Percentiles rank a stretch among this genome's conserved stretches.
Evolutionary conservation across 2,329 filamentous ascomycete genomes (phyloP).

Genomic region (Furcasterigmium furcatum): DNA sequence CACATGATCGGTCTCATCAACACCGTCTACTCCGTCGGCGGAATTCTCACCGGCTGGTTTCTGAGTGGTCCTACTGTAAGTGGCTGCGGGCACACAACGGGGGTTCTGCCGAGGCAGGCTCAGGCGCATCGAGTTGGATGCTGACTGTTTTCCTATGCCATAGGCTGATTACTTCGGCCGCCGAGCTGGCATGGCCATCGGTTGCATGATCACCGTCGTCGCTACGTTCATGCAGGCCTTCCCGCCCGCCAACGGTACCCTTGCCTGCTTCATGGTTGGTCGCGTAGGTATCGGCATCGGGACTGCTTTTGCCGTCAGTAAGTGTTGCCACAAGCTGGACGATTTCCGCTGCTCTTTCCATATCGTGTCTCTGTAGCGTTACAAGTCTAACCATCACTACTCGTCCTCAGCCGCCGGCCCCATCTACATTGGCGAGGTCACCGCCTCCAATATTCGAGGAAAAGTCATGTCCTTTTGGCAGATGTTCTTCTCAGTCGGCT

Average conservation of each 20-base stretch:
- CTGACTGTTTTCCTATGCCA: too few relatives aligned
- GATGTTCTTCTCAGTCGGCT: constrained; percentile 63
- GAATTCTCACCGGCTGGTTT: background rate
- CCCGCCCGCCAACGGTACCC: constrained; percentile 48
- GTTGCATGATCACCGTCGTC: constrained; percentile 57
- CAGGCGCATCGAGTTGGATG: too few relatives aligned
- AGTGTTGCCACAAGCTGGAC: constrained; percentile 45
- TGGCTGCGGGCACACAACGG: too few relatives aligned
- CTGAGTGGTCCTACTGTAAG: background rate
- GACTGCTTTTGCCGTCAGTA: constrained; percentile 58
- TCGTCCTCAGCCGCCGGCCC: constrained; percentile 53
- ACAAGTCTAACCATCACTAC: background rate
- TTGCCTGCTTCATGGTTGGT: constrained; percentile 62
- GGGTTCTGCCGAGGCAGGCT: too few relatives aligned
- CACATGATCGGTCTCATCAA: constrained; percentile 1
- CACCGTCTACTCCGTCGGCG: background rate
- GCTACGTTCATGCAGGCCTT: constrained; percentile 65
- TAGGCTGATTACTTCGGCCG: constrained; percentile 55
- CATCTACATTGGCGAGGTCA: constrained; percentile 69
- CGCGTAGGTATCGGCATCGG: constrained; percentile 63
- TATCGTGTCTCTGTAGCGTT: background rate
- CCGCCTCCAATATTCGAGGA: constrained; percentile 61
- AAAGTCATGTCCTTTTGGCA: constrained; percentile 70
- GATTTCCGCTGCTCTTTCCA: background rate
- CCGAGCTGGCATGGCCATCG: constrained; percentile 56